These are phyloP conservation scores for Trichomonas tenax DNA, from an alignment of 208 protist species.

Conservation along the genomic window DNA sequence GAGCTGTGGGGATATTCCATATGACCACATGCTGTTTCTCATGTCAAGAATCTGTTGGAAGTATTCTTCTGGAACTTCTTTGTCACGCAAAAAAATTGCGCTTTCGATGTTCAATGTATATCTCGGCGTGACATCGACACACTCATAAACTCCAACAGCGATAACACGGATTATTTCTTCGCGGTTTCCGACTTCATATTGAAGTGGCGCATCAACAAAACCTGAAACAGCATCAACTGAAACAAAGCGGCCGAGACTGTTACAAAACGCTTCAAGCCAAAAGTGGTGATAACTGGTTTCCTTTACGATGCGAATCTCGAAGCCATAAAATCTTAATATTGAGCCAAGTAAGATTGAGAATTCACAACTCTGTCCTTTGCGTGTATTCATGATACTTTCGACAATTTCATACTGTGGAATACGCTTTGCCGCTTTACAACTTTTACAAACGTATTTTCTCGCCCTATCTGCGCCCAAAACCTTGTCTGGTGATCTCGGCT, in stretches of 20 bases:
- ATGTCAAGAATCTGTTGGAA: not conserved
- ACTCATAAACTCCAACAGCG: not conserved
- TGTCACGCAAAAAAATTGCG: not conserved
- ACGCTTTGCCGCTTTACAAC: not conserved
- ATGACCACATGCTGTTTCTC: not conserved
- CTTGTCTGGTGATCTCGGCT: not conserved
- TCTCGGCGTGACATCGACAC: not conserved
- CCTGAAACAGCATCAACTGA: slow-evolving; percentile 28
- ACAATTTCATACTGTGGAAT: not conserved
- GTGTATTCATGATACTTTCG: not conserved
- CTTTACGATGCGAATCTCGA: not conserved
- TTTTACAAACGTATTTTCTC: not conserved
- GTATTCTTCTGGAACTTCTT: not conserved
- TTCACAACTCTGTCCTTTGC: not conserved
- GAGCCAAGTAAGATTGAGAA: not conserved
- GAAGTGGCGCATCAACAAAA: slow-evolving; percentile 8
- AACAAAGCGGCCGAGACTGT: slow-evolving; percentile 10
- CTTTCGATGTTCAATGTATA: not conserved
- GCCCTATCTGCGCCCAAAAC: not conserved
- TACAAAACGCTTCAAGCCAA: not conserved
- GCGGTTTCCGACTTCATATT: slow-evolving; percentile 22
- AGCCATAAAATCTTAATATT: not conserved
- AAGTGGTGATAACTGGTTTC: not conserved
- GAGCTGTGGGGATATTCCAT: not conserved
- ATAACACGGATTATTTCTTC: slow-evolving; percentile 25